Conservation (phyloP, 2,329 filamentous ascomycete species). For the Colletotrichum sp. region DNA sequence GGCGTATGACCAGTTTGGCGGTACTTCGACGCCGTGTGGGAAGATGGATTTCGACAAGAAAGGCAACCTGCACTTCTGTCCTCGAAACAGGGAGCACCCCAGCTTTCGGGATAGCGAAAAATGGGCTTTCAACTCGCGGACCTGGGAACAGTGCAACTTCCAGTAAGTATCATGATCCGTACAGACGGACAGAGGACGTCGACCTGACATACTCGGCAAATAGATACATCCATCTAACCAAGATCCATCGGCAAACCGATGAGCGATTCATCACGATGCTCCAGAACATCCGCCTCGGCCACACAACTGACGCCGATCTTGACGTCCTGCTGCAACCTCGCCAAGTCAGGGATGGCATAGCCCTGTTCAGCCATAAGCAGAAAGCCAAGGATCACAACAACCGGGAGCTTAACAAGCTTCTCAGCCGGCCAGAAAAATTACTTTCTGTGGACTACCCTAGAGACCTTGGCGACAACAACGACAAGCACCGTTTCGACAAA, state of each 20-base stretch:
- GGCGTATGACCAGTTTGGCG: background rate
- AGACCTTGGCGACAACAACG: background rate
- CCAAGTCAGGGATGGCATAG: constrained; percentile 27
- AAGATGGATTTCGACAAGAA: background rate
- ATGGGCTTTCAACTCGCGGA: constrained; percentile 64
- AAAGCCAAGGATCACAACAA: background rate
- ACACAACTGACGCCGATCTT: constrained; percentile 39
- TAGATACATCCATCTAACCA: constrained; percentile 53
- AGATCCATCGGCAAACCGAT: constrained; percentile 64
- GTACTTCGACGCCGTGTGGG: background rate
- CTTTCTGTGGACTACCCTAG: background rate
- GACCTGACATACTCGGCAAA: background rate
- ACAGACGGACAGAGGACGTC: background rate
- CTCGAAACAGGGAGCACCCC: background rate
- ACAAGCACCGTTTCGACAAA: background rate
- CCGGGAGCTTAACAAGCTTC: background rate
- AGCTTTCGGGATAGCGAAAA: constrained; percentile 50
- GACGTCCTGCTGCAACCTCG: constrained; percentile 50
- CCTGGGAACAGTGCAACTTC: constrained; percentile 62
- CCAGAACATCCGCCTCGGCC: constrained; percentile 57
- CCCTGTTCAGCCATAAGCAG: background rate
- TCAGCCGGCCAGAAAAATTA: background rate
- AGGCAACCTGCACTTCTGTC: background rate
- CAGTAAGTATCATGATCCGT: background rate
- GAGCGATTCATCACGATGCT: constrained; percentile 58